Evolutionary conservation across 306 rosid genomes (phyloP), one percentile per base, ranked within the genome.

Genomic region (Acacia crassicarpa): DNA sequence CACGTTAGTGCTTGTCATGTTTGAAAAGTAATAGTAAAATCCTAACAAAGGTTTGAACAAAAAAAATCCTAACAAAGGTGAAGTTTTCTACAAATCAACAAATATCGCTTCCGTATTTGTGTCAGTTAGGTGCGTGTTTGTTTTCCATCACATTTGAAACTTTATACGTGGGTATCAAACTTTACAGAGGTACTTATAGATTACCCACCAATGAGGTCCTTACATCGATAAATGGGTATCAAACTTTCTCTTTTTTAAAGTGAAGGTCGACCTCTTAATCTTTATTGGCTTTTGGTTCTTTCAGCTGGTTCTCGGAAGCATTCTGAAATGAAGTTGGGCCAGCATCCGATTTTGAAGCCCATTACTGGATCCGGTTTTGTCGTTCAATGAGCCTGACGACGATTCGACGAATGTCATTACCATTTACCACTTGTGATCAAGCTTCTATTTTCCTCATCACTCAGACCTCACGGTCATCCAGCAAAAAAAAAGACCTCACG

Each of bases 331-430:
- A 27, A 14, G 10, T 63, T 63, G 68, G 68, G 32, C 74, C 74
- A 25, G 16, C 2, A 12, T 22, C 23, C 76, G 40, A 32, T 33
- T 71, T 6, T 12, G 20, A 23, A 15, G 59, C 74, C 73, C 73
- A 65, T 19, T 3, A 6, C 65, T 16, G 51, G 45, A 53, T 49
- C 56, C 51, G 56, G 56, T 35, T 4, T n/a, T 8, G 14, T 13
- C 41, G 53, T 80, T 77, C 78, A 67, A 53, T 74, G 81, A 67
- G 44, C 51, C 27, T 54, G 79, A 82, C 23, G 38, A 59, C 41
- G 53, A 12, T 10, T 61, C 35, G 19, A 58, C 14, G 63, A 58
- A 54, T 20, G 62, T 19, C 58, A 79, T 78, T 78, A 56, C 33
- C 77, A 67, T 5, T 38, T 38, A 0, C 41, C 41, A 38, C 41